A percentile compares a stretch with the other conserved stretches of the same genome.
Conservation (phyloP, 495 filamentous ascomycete species). For the Chaetomidium leptoderma region DNA sequence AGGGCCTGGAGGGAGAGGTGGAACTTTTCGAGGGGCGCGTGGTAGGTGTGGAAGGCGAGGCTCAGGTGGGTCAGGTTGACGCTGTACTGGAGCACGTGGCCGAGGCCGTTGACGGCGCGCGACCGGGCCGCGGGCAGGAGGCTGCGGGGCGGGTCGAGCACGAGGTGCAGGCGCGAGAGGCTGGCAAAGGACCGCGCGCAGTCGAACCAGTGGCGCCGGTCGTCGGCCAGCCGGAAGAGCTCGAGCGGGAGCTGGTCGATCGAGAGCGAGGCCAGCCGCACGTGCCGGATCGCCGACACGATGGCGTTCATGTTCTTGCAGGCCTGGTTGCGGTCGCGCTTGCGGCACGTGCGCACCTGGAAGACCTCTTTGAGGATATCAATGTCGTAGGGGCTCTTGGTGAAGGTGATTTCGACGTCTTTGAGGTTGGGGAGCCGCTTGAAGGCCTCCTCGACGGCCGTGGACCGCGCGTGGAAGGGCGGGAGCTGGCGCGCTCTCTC, state of each 20-base stretch:
- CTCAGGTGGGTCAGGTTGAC: conserved; percentile 36
- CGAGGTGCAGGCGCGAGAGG: conserved; percentile 38
- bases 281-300: conserved; percentile 40
- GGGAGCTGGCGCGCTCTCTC: conserved; percentile 32
- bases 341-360: conserved; percentile 39
- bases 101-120: conserved; percentile 43
- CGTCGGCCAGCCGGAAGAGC: conserved; percentile 36
- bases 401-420: conserved; percentile 42
- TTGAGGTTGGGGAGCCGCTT: conserved; percentile 42
- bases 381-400: conserved; percentile 40
- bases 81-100: conserved; percentile 41
- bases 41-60: conserved; percentile 44
- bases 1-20: conserved; percentile 38
- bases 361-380: conserved; percentile 38
- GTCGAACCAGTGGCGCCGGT: conserved; percentile 43
- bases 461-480: conserved; percentile 37
- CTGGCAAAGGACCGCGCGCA: conserved; percentile 40
- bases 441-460: conserved; percentile 41
- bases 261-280: conserved; percentile 36
- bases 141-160: conserved; percentile 36
- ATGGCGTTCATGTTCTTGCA: conserved; percentile 44
- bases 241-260: conserved; percentile 47
- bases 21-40: conserved; percentile 41
- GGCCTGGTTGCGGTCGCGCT: conserved; percentile 38
- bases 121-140: conserved; percentile 35